Conservation (phyloP, 495 filamentous ascomycete genomes). For the Penicillium pancosmium region DNA sequence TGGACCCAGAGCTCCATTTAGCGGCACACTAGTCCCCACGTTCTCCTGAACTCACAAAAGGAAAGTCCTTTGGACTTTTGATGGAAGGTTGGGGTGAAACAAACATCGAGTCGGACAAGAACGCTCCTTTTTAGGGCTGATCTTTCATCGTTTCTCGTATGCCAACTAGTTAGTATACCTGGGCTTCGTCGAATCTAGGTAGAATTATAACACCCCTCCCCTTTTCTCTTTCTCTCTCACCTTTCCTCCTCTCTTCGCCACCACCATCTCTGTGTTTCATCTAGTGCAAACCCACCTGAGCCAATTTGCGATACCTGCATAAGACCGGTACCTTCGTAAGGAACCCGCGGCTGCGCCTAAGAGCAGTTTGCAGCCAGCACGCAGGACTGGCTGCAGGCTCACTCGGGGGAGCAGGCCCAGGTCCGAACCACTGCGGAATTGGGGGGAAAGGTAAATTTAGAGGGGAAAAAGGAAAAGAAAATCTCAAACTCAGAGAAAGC, state of each 20-base stretch:
- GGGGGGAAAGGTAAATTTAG: background rate
- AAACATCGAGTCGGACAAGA: background rate
- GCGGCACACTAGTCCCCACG: slow-evolving; percentile 28
- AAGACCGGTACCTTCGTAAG: slow-evolving; percentile 6
- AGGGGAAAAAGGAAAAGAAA: background rate
- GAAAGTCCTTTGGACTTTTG: background rate
- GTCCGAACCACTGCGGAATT: slow-evolving; percentile 29
- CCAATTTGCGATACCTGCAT: slow-evolving; percentile 20
- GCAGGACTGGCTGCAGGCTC: slow-evolving; percentile 21
- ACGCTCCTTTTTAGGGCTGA: background rate
- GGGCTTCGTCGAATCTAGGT: too few species aligned
- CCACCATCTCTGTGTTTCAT: slow-evolving; percentile 2
- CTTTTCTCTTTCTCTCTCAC: background rate
- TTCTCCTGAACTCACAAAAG: slow-evolving; percentile 15
- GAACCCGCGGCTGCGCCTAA: slow-evolving; percentile 25
- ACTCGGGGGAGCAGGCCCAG: slow-evolving; percentile 19
- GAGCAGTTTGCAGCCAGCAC: slow-evolving; percentile 25
- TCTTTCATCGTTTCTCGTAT: background rate
- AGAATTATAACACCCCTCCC: background rate
- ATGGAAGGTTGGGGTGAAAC: background rate
- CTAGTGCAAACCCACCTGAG: slow-evolving; percentile 4
- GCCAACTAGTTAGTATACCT: background rate
- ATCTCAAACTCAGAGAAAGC: slow-evolving; percentile 10
- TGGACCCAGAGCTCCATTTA: slow-evolving; percentile 20
- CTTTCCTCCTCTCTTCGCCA: background rate